Conservation (phyloP, 805 yeast species). For the Lipomyces sp. region DNA sequence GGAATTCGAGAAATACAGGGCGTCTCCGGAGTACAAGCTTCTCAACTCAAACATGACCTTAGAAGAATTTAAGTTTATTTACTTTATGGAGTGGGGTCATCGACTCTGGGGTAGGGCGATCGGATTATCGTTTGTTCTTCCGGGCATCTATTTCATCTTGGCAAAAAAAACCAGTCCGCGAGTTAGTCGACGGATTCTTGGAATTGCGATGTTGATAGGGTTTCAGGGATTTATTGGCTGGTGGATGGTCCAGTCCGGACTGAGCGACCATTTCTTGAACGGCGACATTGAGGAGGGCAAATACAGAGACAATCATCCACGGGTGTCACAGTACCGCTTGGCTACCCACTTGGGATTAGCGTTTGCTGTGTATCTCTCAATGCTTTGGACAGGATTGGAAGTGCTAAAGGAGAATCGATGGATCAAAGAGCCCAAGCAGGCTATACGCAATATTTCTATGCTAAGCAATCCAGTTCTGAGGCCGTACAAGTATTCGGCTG, state of each 20-base stretch:
- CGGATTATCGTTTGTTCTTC: conserved; percentile 80
- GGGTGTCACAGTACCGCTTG: conserved; percentile 92
- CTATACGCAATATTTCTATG: conserved; percentile 58
- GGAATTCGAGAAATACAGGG: conserved; percentile 79
- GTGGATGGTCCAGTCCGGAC: conserved; percentile 99
- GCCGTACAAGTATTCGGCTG: conserved; percentile 60
- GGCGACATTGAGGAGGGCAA: conserved; percentile 64
- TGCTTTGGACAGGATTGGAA: conserved; percentile 88
- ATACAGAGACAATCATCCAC: conserved; percentile 64
- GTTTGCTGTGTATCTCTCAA: conserved; percentile 81
- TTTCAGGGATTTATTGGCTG: conserved; percentile 96
- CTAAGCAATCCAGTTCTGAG: conserved; percentile 62
- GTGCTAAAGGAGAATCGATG: conserved; percentile 75
- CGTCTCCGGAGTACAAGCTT: conserved; percentile 88
- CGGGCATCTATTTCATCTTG: conserved; percentile 80
- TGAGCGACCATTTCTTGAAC: conserved; percentile 75
- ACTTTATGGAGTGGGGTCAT: conserved; percentile 97
- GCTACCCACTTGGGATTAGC: conserved; percentile 96
- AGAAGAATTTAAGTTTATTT: conserved; percentile 93
- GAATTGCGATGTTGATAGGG: conserved; percentile 78
- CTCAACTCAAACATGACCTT: conserved; percentile 85
- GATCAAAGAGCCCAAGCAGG: conserved; percentile 65
- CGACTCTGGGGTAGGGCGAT: conserved; percentile 89
- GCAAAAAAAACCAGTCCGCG: conserved; percentile 67
- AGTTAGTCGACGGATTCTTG: conserved; percentile 69